These are phyloP conservation scores for Mycena amicta DNA, from an alignment of 768 basidiomycete genomes.

Conservation along the genomic window DNA sequence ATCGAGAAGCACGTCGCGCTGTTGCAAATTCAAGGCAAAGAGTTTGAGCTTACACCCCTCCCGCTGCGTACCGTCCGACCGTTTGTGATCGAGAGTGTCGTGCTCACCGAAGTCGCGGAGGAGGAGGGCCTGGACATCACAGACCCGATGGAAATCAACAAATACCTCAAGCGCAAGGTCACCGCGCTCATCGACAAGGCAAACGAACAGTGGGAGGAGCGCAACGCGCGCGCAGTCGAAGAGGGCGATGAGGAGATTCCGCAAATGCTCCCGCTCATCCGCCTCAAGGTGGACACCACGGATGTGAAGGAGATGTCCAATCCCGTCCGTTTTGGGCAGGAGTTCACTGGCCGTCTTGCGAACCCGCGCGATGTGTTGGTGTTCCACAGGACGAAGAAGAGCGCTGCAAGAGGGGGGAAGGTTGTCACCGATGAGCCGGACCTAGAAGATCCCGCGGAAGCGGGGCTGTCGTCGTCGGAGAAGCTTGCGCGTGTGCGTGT, in stretches of 20 bases:
- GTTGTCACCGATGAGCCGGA: slow-evolving; percentile 78
- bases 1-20: slow-evolving; percentile 95
- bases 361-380: slow-evolving; percentile 93
- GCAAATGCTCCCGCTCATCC: slow-evolving; percentile 83
- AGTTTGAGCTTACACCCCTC: slow-evolving; percentile 84
- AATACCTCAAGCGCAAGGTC: slow-evolving; percentile 77
- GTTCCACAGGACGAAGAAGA: slow-evolving; percentile 83
- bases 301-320: slow-evolving; percentile 91
- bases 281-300: slow-evolving; percentile 91
- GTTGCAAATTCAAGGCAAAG: slow-evolving; percentile 83
- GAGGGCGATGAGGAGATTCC: slow-evolving; percentile 64
- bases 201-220: slow-evolving; percentile 75
- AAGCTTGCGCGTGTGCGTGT: slow-evolving; percentile 83
- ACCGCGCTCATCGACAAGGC: slow-evolving; percentile 79
- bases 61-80: slow-evolving; percentile 91
- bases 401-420: slow-evolving; percentile 49
- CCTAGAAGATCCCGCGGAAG: slow-evolving; percentile 61
- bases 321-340: slow-evolving; percentile 94
- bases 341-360: slow-evolving; percentile 87
- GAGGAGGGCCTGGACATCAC: slow-evolving; percentile 74
- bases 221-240: slow-evolving; percentile 60
- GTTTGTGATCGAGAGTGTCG: slow-evolving; percentile 85
- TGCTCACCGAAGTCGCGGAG: slow-evolving; percentile 76
- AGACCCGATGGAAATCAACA: slow-evolving; percentile 82
- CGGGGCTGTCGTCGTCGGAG: slow-evolving; percentile 60